Evolutionary conservation across 805 yeast genomes (phyloP), one percentile per base, ranked within the genome.

Genomic region (Yarrowia porcina): DNA sequence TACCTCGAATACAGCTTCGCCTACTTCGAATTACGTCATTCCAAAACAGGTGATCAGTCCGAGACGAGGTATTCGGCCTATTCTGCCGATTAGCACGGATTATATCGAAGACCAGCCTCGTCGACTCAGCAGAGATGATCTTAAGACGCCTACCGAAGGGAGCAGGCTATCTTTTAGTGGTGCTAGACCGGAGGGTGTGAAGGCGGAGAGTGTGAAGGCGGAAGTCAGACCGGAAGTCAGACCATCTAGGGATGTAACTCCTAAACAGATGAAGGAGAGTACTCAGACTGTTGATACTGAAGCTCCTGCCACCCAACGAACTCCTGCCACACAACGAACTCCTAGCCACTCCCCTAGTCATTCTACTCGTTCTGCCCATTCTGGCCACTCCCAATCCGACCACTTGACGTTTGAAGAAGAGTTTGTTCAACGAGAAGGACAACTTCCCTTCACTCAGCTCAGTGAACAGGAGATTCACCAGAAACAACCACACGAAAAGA

Each of bases 361-460:
- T 13, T 23, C 45, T 0, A 41, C 52, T 13, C 33, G 18, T 8
- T 45, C 50, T 12, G 25, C 52, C 18, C 33, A 28, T 8, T 45
- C 50, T 12, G 25, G 17, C 15, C 4, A 20, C 12, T 21, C 57
- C 1, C 13, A 18, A 4, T n/a, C n/a, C n/a, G 44, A 52, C 18
- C 59, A 52, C 33, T 21, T 49, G 39, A 49, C 56, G 20, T 52
- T 52, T 7, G 59, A 35, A 8, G 49, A 56, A 23, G 61, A 56
- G 38, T 56, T 56, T 15, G 15, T 56, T 17, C 61, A 39, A 28
- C 47, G 61, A 15, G 61, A 56, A 11, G 61, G 61, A 11, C 47
- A 39, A 30, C 15, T 39, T 28, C 61, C 61, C 15, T 56, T 56
- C 39, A 39, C 61, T 3, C 47, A 56, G 21, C 61, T 56, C n/a